Evolutionary conservation across 805 yeast species (phyloP), one percentile per base, ranked within the genome.

Genomic region (Teunomyces kruisii): DNA sequence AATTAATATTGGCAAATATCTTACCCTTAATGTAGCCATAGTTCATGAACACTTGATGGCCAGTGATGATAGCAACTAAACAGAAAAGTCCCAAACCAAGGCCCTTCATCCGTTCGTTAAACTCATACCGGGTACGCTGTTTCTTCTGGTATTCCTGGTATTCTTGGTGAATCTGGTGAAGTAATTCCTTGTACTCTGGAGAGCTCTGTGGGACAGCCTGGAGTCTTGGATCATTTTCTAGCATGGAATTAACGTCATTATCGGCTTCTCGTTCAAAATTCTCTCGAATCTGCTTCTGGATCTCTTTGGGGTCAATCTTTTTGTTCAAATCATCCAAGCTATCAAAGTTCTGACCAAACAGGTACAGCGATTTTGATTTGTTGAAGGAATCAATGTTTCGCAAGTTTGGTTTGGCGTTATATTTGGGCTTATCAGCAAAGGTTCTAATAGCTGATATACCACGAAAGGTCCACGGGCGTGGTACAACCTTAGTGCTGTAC

Each of bases 91-190:
- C 85, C 12, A 67, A 53, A 0, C 66, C 64, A 3, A 72, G 54
- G 0, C 79, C 81, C 50, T 75, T 74, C 41, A 74, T 47, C 42
- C 75, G 65, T 54, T 76, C 77, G 31, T 59, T 61, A 42, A 65
- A 51, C 53, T 78, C 81, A 48, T 62, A 66, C 17, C 67, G 50
- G 46, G 56, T 52, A 17, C 59, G 45, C 17, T 61, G 51, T 35
- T 55, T 63, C 37, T 59, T 61, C 33, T 65, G 69, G 14, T 59
- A 53, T 19, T 43, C 32, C 39, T 56, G 52, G 42, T 41, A 53
- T 35, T 61, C 68, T 44, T 65, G 53, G 32, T 65, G 65, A 9
- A 71, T 56, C 27, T 51, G 32, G 40, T 54, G 42, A 15, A 62
- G 57, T 51, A 59, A 62, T 22, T 67, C 60, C 50, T 67, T 69